phyloP scores from a whole-genome alignment of 2,329 filamentous ascomycete species.

The Calonectria ilicicola region DNA sequence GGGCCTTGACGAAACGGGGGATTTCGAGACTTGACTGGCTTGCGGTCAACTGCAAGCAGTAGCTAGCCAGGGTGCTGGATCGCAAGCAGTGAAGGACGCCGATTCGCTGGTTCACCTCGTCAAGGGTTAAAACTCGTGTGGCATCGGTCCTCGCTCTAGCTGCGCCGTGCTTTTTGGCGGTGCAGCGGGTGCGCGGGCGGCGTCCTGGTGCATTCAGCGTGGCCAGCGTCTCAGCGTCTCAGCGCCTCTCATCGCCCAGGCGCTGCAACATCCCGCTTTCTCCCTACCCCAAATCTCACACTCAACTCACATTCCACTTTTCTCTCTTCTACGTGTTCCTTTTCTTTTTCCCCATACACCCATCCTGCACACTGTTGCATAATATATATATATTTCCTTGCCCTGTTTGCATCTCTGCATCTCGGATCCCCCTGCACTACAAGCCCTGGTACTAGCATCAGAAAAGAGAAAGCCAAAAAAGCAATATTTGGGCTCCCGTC shows the following conservation, averaged over 20 bases:
- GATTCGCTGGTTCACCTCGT: conserved; percentile 14
- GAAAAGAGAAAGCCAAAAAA: conserved; percentile 14
- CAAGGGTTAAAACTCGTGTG: conserved; percentile 2
- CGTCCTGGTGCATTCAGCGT: background rate
- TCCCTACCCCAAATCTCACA: conserved; percentile 18
- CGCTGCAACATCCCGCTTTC: background rate
- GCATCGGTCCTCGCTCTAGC: background rate
- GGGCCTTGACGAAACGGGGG: background rate
- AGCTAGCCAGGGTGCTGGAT: background rate
- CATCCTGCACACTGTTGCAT: background rate
- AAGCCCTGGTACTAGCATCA: conserved; percentile 6
- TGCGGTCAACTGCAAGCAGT: background rate
- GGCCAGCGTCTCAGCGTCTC: conserved; percentile 11
- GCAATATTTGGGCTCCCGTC: conserved; percentile 4
- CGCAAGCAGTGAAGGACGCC: background rate
- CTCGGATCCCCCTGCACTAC: background rate
- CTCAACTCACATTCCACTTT: conserved; percentile 21
- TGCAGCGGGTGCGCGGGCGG: conserved; percentile 5
- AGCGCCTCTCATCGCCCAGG: background rate
- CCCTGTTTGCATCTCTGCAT: conserved; percentile 13
- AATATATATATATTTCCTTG: background rate
- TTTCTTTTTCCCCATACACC: background rate
- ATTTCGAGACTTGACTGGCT: background rate
- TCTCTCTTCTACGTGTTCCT: conserved; percentile 13
- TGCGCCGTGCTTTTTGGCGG: background rate